These are phyloP conservation scores for Psilocybe cubensis DNA, from an alignment of 768 basidiomycete species.

Conservation along the genomic window DNA sequence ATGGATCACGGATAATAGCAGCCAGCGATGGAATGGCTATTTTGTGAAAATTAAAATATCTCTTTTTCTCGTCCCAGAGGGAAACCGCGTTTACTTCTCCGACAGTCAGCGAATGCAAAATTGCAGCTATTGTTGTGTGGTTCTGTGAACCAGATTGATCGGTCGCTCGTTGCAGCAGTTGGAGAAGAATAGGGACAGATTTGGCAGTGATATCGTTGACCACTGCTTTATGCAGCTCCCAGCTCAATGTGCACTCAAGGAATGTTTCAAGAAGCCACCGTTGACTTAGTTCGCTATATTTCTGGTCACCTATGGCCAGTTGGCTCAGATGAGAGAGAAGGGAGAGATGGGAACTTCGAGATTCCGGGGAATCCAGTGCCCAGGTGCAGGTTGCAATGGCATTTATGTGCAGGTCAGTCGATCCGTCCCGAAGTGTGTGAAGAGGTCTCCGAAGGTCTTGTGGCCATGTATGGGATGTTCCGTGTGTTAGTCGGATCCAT, in stretches of 20 bases:
- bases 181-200: slow-evolving; percentile 38
- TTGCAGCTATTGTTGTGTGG: slow-evolving; percentile 34
- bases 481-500: slow-evolving; percentile 43
- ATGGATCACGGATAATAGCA: slow-evolving; percentile 31
- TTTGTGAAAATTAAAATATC: slow-evolving; percentile 32
- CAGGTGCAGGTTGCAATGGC: slow-evolving; percentile 39
- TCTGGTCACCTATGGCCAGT: slow-evolving; percentile 32
- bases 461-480: slow-evolving; percentile 38
- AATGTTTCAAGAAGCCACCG: slow-evolving; percentile 44
- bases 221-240: slow-evolving; percentile 40
- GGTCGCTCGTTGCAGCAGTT: slow-evolving; percentile 33
- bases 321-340: slow-evolving; percentile 35
- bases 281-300: slow-evolving; percentile 33
- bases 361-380: slow-evolving; percentile 39
- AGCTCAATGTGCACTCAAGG: slow-evolving; percentile 36
- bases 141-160: slow-evolving; percentile 30
- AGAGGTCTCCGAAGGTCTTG: slow-evolving; percentile 36
- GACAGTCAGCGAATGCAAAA: slow-evolving; percentile 33
- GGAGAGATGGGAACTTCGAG: slow-evolving; percentile 37
- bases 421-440: slow-evolving; percentile 33
- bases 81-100: slow-evolving; percentile 26
- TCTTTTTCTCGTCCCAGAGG: slow-evolving; percentile 31
- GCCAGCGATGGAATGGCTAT: slow-evolving; percentile 38
- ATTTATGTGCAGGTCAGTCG: slow-evolving; percentile 30
- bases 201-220: slow-evolving; percentile 36